Base-by-base conservation (phyloP, 768 basidiomycete genomes). In the Collybia mongolica region DNA sequence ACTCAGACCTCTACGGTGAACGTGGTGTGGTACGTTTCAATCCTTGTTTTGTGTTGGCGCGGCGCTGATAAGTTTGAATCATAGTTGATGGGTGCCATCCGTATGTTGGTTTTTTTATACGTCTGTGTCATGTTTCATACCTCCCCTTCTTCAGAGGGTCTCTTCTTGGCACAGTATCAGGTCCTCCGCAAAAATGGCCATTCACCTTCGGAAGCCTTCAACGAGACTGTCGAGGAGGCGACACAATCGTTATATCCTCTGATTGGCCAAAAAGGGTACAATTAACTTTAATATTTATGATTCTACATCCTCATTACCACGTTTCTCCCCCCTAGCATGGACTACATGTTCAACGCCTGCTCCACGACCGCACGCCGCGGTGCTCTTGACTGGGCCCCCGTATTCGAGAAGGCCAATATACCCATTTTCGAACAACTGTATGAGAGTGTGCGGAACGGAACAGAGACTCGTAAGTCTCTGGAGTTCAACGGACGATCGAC, bases 151-250 rank as follows among this genome's bases (percentile, higher is more conserved):
- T 35, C 55, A 90, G 88, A 99, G 87, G 97, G 97, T 58, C 83
- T 99, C 66, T 98, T 99, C 90, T 80, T 94, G 60, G 97, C 97
- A 36, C 97, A 99, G 73, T 99, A 98, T 83, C 85, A 94, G 80
- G 88, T 96, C 52, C 90, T 97, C 63, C 92, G 94, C 66, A 90
- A 88, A 65, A 96, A 96, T 67, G 94, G 94, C 49, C 97, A 99
- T 81, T 76, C 84, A 3, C 97, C 97, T 47, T 98, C 96, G 38
- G 97, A 99, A 69, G 95, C 95, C 43, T 98, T 99, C 85, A 98
- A 99, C 72, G 97, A 99, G 80, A 98, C 97, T 52, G 97, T 98
- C 54, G 97, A 98, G 73, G 97, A 98, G 76, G 97, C 97, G n/a
- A 98, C 96, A 38, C 95, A 99, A 67, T 96, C 93, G 35, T 84